Base-by-base conservation (phyloP, 2,329 filamentous ascomycete species). In the Penicillium digitatum region DNA sequence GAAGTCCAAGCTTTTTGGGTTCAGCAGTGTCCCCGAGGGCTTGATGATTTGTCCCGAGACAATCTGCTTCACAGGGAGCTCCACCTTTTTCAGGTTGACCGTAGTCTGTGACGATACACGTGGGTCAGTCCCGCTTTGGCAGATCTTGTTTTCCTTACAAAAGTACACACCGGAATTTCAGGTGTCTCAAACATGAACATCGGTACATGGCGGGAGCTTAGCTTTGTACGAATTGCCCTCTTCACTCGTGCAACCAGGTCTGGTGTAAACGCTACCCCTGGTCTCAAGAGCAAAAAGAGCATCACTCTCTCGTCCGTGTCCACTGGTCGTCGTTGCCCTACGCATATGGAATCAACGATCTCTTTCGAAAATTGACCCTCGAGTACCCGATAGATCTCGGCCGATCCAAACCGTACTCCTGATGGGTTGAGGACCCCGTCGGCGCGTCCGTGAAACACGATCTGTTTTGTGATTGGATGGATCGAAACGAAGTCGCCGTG, bases 71-170 rank as follows among this genome's bases (percentile, higher is more conserved):
- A 94, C 87, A 0, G 89, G 88, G 48, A 93, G 65, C 71, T 94
- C 89, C 6, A 94, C 89, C 73, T 94, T 93, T 72, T 93, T 94
- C 48, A 89, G 73, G 68, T 93, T 94, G 59, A 93, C 84, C 0
- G 89, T 94, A 0, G 85, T 88, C 84, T 90, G 50, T 53, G 44
- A 42, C 22, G 44, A 52, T 55, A 40, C 24, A 27, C 39, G 87
- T 42, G 76, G 70, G 88, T 87, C 51, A 54, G 55, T 57, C 24
- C 40, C 55, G 35, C 37, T 40, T 29, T 45, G 7, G 87, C 63
- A 86, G 48, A 27, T 80, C 84, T 76, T 69, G 88, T 87, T 26
- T 52, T 46, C 8, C 2, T 12, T 27, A 26, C 54, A 14, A 16
- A 18, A 12, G 22, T 22, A 59, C 59, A 49, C 52, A 59, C 60